These are phyloP conservation scores for Coniochaeta prunicola DNA, from an alignment of 2,329 filamentous ascomycete species.

Conservation along the genomic window DNA sequence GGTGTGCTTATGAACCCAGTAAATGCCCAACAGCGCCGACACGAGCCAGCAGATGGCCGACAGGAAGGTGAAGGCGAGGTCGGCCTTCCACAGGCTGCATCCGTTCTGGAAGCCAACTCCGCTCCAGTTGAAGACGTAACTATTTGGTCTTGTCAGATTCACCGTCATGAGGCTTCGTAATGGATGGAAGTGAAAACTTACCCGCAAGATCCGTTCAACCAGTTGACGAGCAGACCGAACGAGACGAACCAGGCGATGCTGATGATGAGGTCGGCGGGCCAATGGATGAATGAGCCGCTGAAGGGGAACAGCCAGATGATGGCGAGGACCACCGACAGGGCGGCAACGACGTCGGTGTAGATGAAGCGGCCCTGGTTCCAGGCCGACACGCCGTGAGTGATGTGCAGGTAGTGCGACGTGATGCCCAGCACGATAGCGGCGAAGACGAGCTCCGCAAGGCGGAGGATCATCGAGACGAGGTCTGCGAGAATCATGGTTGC, in stretches of 20 bases:
- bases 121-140: constrained; percentile 50
- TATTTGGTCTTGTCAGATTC: constrained; percentile 5
- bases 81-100: constrained; percentile 64
- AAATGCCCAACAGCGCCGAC: constrained; percentile 50
- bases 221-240: constrained; percentile 58
- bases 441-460: constrained; percentile 56
- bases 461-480: constrained; percentile 48
- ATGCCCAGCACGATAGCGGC: constrained; percentile 66
- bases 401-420: constrained; percentile 58
- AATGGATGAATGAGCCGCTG: constrained; percentile 58
- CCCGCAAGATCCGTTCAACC: constrained; percentile 20
- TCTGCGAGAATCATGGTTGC: constrained; percentile 44
- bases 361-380: constrained; percentile 61
- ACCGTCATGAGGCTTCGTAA: not conserved
- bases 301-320: constrained; percentile 70
- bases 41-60: constrained; percentile 65
- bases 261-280: constrained; percentile 63
- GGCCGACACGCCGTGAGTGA: constrained; percentile 33
- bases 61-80: constrained; percentile 65
- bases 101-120: constrained; percentile 40
- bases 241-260: constrained; percentile 63
- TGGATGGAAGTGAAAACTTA: constrained; percentile 25
- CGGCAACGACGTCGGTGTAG: constrained; percentile 67
- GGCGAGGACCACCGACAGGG: constrained; percentile 59
- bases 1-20: constrained; percentile 41